Evolutionary conservation across 108 stramenopile genomes (phyloP).

Genomic region (Cyclostephanos invisitatus): DNA sequence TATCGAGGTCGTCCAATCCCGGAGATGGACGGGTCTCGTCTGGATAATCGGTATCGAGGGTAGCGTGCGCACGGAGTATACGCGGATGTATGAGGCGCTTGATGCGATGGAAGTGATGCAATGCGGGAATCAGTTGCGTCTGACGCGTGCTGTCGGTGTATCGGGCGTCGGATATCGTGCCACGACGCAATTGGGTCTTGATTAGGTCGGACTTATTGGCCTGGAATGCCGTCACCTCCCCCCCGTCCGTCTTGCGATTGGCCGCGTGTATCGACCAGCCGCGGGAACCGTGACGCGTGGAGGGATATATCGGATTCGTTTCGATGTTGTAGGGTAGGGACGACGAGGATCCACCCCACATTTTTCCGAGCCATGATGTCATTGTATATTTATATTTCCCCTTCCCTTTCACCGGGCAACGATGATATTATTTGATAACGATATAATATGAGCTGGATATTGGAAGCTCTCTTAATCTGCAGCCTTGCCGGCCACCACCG

Average conservation of each 20-base stretch:
- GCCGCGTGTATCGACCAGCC: conserved; percentile 76
- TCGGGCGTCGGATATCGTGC: background rate
- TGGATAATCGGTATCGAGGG: conserved; percentile 84
- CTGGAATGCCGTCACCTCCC: conserved; percentile 70
- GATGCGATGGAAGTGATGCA: conserved; percentile 79
- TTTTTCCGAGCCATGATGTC: conserved; percentile 40
- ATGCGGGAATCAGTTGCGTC: conserved; percentile 70
- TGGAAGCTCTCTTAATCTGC: too few relatives aligned
- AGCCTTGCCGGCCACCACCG: too few relatives aligned
- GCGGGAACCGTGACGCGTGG: conserved; percentile 51
- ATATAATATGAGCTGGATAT: too few relatives aligned
- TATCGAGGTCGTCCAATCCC: conserved; percentile 21
- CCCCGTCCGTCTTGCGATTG: conserved; percentile 46
- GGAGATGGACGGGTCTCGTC: conserved; percentile 39
- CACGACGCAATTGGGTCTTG: conserved; percentile 48
- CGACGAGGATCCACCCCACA: conserved; percentile 73
- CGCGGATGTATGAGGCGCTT: conserved; percentile 79
- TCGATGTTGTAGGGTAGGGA: conserved; percentile 79
- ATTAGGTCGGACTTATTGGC: conserved; percentile 66
- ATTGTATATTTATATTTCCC: too few relatives aligned
- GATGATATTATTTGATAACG: too few relatives aligned
- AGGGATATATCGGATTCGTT: conserved; percentile 51
- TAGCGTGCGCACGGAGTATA: conserved; percentile 75
- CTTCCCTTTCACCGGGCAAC: too few relatives aligned
- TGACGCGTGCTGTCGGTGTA: conserved; percentile 25